Percentiles rank a stretch among this genome's conserved stretches.
These are phyloP conservation scores for Penicillium brevicompactum DNA, from an alignment of 2,329 filamentous ascomycete species.

Conservation along the genomic window DNA sequence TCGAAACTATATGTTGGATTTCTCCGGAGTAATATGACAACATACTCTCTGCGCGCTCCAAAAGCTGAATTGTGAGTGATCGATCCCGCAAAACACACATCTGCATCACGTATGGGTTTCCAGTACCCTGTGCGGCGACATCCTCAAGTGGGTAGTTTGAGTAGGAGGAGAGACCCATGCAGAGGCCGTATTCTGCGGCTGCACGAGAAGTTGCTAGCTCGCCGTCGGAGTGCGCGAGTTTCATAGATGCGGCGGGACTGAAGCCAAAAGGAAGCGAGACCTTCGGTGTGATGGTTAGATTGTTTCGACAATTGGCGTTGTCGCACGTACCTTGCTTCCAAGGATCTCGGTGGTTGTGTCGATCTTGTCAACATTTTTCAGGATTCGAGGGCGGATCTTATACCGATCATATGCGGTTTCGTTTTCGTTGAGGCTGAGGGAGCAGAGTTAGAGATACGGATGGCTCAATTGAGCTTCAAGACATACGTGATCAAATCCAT, in stretches of 20 bases:
- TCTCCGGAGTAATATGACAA: not conserved
- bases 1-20: not conserved
- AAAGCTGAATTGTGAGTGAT: constrained; percentile 42
- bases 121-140: constrained; percentile 44
- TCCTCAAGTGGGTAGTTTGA: constrained; percentile 51
- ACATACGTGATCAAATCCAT: constrained; percentile 55
- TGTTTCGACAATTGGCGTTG: not conserved
- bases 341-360: constrained; percentile 50
- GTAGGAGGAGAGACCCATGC: constrained; percentile 54
- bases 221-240: constrained; percentile 55
- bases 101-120: constrained; percentile 57
- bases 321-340: constrained; percentile 34
- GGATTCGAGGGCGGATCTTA: constrained; percentile 51
- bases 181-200: constrained; percentile 44
- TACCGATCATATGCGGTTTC: constrained; percentile 55
- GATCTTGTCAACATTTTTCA: constrained; percentile 48
- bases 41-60: constrained; percentile 48
- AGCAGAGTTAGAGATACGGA: not conserved
- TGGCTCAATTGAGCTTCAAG: not conserved
- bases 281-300: constrained; percentile 1
- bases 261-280: constrained; percentile 57
- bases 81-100: constrained; percentile 57
- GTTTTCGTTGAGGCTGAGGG: constrained; percentile 53
- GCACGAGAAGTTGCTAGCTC: constrained; percentile 54
- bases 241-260: constrained; percentile 56